Evolutionary conservation across 2,329 filamentous ascomycete species (phyloP), one percentile per base, ranked within the genome.

Genomic region (Botryotinia narcissicola): DNA sequence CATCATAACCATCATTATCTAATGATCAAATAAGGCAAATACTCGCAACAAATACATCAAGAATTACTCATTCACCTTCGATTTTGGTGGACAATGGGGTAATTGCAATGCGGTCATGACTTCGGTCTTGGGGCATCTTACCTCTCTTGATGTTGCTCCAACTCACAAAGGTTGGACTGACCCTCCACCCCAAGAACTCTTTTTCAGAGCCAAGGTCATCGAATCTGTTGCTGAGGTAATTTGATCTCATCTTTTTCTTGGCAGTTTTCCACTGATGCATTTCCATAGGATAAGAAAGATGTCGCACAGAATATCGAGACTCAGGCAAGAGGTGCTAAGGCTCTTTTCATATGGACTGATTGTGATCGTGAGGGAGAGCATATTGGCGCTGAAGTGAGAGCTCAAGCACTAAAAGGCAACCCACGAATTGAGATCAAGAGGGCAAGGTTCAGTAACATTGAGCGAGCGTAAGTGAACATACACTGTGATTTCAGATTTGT

Each of bases 331-430:
- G 87, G 88, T 80, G 87, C 90, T n/a, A 88, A 87, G 72, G 89
- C 91, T 20, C 86, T 99, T 46, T 95, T 97, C 82, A 98, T 99
- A 78, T 99, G 96, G 96, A 99, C 96, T 0, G 96, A 99, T 86
- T 98, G 96, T 83, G 96, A 99, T 85, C 90, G 95, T 72, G 96
- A 99, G 86, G 96, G 96, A 51, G 96, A 99, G 82, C 93, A 98
- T 80, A 99, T 99, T 77, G 96, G 96, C 10, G 88, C 92, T 57
- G 95, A 99, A 82, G 95, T 99, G 75, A 91, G 94, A 62, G 88
- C 92, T 70, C 91, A 95, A 74, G 96, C 96, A 8, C 85, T 86
- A 64, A 90, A 90, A 79, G 91, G 89, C 16, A 98, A 98, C 76
- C 83, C 86, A 16, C 85, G 85, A 1, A 90, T 99, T 60, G 87